Percentiles rank a stretch among this genome's conserved stretches.
These are phyloP conservation scores for Drosera spatulata DNA, from an alignment of 179 eudicot species.

Conservation along the genomic window DNA sequence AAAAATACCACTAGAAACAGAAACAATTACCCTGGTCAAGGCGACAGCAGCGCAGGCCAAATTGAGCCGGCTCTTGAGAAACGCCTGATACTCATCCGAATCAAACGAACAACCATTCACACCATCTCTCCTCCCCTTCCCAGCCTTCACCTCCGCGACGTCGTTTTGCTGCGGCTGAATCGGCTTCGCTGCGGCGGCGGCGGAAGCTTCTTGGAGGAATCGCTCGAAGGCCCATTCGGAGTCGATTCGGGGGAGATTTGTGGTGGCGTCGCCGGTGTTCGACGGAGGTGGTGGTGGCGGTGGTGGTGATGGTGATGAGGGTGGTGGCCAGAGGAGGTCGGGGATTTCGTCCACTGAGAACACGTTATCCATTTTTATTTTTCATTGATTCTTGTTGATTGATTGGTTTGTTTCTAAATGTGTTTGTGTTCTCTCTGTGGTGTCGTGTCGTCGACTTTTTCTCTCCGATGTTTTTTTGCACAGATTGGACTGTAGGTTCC, in stretches of 20 bases:
- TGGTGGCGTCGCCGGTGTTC: no score
- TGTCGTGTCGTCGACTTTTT: no score
- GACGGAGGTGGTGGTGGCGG: no score
- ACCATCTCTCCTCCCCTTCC: not conserved
- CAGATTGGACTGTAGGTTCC: no score
- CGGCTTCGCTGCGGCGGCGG: not conserved
- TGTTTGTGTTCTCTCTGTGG: no score
- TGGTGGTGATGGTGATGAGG: no score
- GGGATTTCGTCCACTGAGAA: no score
- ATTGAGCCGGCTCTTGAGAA: constrained; percentile 40
- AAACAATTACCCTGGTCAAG: constrained; percentile 32
- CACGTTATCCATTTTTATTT: no score
- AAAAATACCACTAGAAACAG: not conserved
- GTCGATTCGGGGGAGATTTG: constrained; percentile 14
- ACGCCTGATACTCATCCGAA: constrained; percentile 49
- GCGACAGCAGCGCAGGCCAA: constrained; percentile 69
- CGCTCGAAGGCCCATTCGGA: constrained; percentile 38
- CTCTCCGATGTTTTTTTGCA: no score
- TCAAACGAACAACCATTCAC: constrained; percentile 15
- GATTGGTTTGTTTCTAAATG: no score
- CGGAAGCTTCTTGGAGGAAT: constrained; percentile 28
- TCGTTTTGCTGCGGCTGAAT: constrained; percentile 9
- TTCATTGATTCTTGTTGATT: no score
- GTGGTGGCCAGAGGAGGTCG: no score
- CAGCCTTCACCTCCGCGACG: constrained; percentile 23